Percentiles rank a stretch among this genome's conserved stretches.
Conservation (phyloP, 179 eudicot genomes). For the Spinacia oleracea region DNA sequence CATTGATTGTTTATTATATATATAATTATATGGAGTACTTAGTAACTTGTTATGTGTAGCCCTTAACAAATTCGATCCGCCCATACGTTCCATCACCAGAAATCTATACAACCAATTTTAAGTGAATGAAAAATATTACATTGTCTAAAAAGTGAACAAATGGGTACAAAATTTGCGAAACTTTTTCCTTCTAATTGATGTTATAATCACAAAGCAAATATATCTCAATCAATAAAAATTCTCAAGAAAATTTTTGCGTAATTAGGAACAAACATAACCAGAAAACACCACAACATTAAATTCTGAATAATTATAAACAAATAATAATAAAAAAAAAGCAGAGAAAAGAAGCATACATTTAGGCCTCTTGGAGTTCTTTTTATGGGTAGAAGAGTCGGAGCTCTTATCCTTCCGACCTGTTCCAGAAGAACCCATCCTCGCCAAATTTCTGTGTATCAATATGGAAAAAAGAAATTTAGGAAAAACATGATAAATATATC, state of each 20-base stretch:
- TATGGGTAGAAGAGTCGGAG: constrained; percentile 24
- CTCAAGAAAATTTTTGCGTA: not conserved
- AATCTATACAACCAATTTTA: too few species aligned
- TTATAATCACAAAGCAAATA: not conserved
- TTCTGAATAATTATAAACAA: not conserved
- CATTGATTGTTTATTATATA: too few species aligned
- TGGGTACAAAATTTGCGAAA: not conserved
- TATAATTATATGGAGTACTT: too few species aligned
- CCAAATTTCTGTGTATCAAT: constrained; percentile 12
- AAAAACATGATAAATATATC: not conserved
- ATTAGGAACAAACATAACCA: constrained; percentile 5
- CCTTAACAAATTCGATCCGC: too few species aligned
- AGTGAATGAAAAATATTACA: not conserved
- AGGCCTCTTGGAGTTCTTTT: constrained; percentile 42
- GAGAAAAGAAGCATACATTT: constrained; percentile 29
- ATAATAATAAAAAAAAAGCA: not conserved
- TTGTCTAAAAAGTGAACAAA: not conserved
- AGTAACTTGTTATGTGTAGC: too few species aligned
- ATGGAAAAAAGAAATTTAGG: not conserved
- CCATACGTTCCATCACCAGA: too few species aligned
- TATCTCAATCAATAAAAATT: not conserved
- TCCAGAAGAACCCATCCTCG: constrained; percentile 26
- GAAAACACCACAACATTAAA: not conserved
- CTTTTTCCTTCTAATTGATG: not conserved
- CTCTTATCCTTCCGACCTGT: constrained; percentile 28